Base-by-base conservation (phyloP, 306 rosid genomes). In the Vicia villosa region DNA sequence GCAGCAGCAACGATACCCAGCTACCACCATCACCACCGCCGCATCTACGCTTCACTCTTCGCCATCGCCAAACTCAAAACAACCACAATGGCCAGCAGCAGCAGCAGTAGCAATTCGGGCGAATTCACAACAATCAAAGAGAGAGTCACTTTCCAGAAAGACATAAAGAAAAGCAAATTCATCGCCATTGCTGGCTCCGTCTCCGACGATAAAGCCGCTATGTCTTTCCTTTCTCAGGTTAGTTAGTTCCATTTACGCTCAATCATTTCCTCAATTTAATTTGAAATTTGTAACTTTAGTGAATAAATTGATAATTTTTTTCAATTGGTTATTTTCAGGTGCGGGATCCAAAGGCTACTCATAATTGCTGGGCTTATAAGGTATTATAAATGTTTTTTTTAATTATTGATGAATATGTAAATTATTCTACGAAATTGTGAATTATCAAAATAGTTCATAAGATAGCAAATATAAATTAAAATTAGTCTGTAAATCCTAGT, bases 321-420 rank as follows among this genome's bases (percentile, higher is more conserved):
- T 14, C 32, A 30, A 19, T 52, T 11, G 30, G 73, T 79, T 10
- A 20, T 63, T 70, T 16, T 54, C 71, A 92, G 98, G 98, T 90
- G 6, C 83, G 85, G 72, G 96, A 93, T 74, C 86, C 89, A 2
- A 85, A 86, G 30, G 98, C 98, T 40, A 90, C 92, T 54, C 98
- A 93, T 66, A 93, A 90, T 79, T 89, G 95, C 72, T 92, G 98
- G 96, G 96, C 98, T 26, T 92, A 87, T 67, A 85, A 90, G 98
- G 98, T 92, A 70, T 45, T 28, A 0, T 72, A 51, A 61, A 20
- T 6, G 38, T 12, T 13, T 1, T 36, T 20, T n/a, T 45, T 42
- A 41, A 42, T 43, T 43, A 20, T 15, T 15, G 7, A 8, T 38
- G 45, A 6, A 15, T 15, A 15, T 1, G 54, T 0, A 15, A 6